Evolutionary conservation across 2,329 filamentous ascomycete species (phyloP), one percentile per base, ranked within the genome.

Genomic region (Thelonectria discophora): DNA sequence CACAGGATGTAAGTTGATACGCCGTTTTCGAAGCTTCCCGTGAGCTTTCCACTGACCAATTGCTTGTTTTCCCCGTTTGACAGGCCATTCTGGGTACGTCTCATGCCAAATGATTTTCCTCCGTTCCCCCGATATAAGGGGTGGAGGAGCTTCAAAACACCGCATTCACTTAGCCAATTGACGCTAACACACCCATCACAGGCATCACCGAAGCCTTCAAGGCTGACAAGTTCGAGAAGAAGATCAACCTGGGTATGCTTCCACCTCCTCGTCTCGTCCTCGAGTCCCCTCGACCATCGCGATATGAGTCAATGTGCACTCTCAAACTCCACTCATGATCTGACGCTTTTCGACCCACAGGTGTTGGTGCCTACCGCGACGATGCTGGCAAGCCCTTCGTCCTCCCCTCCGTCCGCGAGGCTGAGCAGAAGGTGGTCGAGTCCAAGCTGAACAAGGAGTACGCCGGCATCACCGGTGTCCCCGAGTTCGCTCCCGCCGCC

Each of bases 161-260:
- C 30, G 57, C 58, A 65, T 43, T 30, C 18, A 53, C 15, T 43
- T 46, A 34, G 48, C 46, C 54, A 45, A 62, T 61, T 51, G 58
- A 27, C 37, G 43, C 72, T 75, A 73, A 74, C 65, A 60, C 21
- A 2, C 10, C 34, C 24, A 56, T 20, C 55, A 13, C 69, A 90
- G 90, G 92, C 78, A 93, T 99, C 82, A 98, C 95, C 66, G 95
- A 99, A 84, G 95, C 95, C 64, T 99, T 95, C 91, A 99, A 98
- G 87, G 94, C 94, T 80, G 95, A 99, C 79, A 86, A 84, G 74
- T 94, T 96, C 80, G 83, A 88, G 66, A 88, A 97, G 84, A 99
- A 98, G 89, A 98, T 99, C 86, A 98, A 98, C 84, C 84, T 99
- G 65, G 95, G 91, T 91, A 82, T 75, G 85, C 73, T 59, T 54